A percentile compares a stretch with the other conserved stretches of the same genome.
These are phyloP conservation scores for Penicillium cosmopolitanum DNA, from an alignment of 495 filamentous ascomycete species.

Conservation along the genomic window DNA sequence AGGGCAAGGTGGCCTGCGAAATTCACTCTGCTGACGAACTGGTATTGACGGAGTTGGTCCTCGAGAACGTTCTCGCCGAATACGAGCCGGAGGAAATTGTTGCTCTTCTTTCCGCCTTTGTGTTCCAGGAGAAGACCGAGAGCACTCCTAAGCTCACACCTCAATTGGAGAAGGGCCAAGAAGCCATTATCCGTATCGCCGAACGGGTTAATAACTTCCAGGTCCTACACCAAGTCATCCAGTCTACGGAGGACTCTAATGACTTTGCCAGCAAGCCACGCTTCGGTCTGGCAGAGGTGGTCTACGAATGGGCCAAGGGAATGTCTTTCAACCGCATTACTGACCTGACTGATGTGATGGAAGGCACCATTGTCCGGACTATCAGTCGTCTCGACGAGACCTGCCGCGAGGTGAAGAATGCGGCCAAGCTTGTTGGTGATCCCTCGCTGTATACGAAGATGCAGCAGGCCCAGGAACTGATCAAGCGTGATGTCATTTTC, in stretches of 20 bases:
- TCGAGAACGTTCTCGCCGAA: conserved; percentile 94
- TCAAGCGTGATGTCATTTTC: conserved; percentile 92
- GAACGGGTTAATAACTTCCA: conserved; percentile 90
- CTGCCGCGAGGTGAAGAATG: conserved; percentile 96
- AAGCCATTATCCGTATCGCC: conserved; percentile 83
- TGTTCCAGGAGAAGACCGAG: conserved; percentile 98
- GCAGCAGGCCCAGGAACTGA: conserved; percentile 94
- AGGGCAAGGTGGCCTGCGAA: conserved; percentile 98
- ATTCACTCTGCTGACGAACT: conserved; percentile 97
- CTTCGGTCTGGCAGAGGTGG: conserved; percentile 94
- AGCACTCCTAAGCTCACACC: conserved; percentile 80
- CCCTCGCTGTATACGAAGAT: conserved; percentile 93
- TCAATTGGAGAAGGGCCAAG: conserved; percentile 79
- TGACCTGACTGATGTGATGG: conserved; percentile 92
- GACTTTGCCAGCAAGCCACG: conserved; percentile 86
- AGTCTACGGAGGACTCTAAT: conserved; percentile 84
- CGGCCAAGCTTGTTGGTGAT: conserved; percentile 94
- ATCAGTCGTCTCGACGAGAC: conserved; percentile 94
- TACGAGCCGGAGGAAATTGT: conserved; percentile 98
- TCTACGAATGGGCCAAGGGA: conserved; percentile 97
- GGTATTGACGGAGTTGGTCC: conserved; percentile 92
- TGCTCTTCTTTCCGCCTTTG: conserved; percentile 89
- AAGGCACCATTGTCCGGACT: conserved; percentile 92
- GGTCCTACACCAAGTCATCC: conserved; percentile 84
- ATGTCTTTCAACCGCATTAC: conserved; percentile 99